Conservation (phyloP, 1,284 basidiomycete genomes). For the Ceratobasidium sp. region DNA sequence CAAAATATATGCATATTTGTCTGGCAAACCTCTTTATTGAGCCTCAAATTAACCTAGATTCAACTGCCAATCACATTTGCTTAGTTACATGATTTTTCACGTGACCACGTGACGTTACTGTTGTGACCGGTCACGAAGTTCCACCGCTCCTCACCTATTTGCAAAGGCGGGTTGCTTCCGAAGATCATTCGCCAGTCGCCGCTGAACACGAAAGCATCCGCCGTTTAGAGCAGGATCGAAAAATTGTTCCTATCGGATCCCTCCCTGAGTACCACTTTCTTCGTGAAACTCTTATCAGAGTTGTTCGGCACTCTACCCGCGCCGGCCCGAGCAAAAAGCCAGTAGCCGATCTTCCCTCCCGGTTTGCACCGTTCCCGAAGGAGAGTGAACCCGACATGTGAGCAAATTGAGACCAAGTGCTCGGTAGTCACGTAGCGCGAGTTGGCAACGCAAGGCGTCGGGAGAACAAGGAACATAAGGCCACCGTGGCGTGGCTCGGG, state of each 20-base stretch:
- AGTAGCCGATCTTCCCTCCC: slow-evolving; percentile 80
- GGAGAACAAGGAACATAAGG: slow-evolving; percentile 81
- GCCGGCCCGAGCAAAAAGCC: slow-evolving; percentile 65
- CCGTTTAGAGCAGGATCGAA: slow-evolving; percentile 61
- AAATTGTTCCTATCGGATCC: slow-evolving; percentile 84
- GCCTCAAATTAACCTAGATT: too few relatives aligned
- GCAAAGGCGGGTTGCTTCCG: slow-evolving; percentile 22
- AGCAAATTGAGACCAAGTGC: slow-evolving; percentile 69
- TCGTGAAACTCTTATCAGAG: slow-evolving; percentile 56
- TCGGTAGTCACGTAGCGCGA: slow-evolving; percentile 80
- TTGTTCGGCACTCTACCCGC: background rate
- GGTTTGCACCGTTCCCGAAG: slow-evolving; percentile 69
- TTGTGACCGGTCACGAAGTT: background rate
- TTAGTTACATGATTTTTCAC: too few relatives aligned
- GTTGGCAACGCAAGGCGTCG: slow-evolving; percentile 82
- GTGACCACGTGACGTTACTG: slow-evolving; percentile 18
- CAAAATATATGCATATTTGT: too few relatives aligned
- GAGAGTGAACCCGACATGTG: slow-evolving; percentile 70
- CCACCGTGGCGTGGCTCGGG: slow-evolving; percentile 55
- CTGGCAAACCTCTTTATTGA: too few relatives aligned
- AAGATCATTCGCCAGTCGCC: slow-evolving; percentile 35
- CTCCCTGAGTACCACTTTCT: slow-evolving; percentile 68
- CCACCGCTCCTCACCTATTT: slow-evolving; percentile 1
- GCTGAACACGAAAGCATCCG: background rate
- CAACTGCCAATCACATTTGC: too few relatives aligned